phyloP scores from a whole-genome alignment of 2,329 filamentous ascomycete species.

The Cucurbitaria berberidis region DNA sequence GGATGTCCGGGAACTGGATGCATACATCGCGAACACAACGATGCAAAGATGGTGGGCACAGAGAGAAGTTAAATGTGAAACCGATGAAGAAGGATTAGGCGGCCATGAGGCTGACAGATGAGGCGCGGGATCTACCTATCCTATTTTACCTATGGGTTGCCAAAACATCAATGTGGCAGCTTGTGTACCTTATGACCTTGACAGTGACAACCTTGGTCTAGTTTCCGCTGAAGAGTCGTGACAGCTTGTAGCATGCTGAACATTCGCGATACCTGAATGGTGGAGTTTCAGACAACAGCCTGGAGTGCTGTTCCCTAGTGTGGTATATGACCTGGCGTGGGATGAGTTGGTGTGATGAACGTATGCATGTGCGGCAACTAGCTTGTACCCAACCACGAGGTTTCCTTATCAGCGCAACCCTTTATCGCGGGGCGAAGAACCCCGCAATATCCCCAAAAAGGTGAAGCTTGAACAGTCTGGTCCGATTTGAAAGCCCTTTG shows the following conservation, averaged over 20 bases:
- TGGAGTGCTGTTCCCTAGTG: not conserved
- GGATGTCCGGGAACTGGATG: not conserved
- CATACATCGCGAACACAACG: not conserved
- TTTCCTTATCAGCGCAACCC: conserved; percentile 16
- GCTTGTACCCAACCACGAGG: not conserved
- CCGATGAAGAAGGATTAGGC: not conserved
- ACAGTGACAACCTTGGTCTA: not conserved
- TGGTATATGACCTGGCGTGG: not conserved
- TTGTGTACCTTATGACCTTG: not conserved
- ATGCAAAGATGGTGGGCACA: not conserved
- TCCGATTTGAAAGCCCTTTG: not conserved
- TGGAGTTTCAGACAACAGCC: not conserved
- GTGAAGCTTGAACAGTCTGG: conserved; percentile 4
- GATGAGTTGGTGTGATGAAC: not conserved
- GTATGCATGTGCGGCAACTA: not conserved
- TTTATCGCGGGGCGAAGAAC: conserved; percentile 15
- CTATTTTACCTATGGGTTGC: not conserved
- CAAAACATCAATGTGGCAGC: not conserved
- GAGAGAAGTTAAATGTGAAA: not conserved
- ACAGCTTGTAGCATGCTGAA: not conserved
- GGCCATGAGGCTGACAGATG: not conserved
- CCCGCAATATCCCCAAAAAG: conserved; percentile 14
- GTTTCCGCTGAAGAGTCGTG: not conserved
- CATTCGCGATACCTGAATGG: not conserved
- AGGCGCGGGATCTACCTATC: not conserved